Evolutionary conservation across 768 basidiomycete genomes (phyloP).

Genomic region (Chalciporus sphaerocephalus): DNA sequence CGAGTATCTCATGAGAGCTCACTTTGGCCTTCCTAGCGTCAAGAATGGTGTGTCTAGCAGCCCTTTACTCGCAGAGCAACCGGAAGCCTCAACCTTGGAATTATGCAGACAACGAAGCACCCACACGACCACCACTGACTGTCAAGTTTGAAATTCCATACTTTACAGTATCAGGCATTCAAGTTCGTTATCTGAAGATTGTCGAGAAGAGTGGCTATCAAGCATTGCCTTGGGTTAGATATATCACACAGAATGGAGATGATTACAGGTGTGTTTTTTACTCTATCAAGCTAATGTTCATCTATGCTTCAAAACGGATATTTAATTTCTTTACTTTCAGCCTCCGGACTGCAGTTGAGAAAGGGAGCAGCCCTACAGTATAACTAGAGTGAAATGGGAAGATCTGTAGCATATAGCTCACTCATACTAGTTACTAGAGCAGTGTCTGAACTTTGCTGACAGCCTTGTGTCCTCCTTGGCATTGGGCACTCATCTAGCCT

Average conservation of each 20-base stretch:
- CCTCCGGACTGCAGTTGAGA: conserved; percentile 70
- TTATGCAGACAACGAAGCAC: conserved; percentile 58
- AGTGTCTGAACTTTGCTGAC: too few species aligned
- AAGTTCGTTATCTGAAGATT: conserved; percentile 96
- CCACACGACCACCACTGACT: conserved; percentile 86
- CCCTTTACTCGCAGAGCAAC: neutral
- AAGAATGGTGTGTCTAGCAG: conserved; percentile 62
- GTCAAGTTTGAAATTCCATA: conserved; percentile 99
- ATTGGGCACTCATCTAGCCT: too few species aligned
- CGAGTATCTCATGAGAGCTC: conserved; percentile 97
- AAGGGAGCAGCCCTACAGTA: conserved; percentile 62
- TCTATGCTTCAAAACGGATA: neutral
- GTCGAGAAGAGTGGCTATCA: conserved; percentile 99
- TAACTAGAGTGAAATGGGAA: conserved; percentile 22
- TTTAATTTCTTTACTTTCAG: conserved; percentile 28
- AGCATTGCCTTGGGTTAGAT: conserved; percentile 93
- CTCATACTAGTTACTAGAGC: too few species aligned
- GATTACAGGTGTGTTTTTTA: conserved; percentile 67
- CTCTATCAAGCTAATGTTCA: neutral
- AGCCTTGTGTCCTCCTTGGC: too few species aligned
- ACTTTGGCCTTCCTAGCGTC: conserved; percentile 94
- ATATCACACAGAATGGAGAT: conserved; percentile 88
- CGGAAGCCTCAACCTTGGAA: conserved; percentile 33
- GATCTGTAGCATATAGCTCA: neutral
- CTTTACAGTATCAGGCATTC: conserved; percentile 96